phyloP scores from a whole-genome alignment of 192 early-diverging fungal genomes.

The Coemansia sp. region DNA sequence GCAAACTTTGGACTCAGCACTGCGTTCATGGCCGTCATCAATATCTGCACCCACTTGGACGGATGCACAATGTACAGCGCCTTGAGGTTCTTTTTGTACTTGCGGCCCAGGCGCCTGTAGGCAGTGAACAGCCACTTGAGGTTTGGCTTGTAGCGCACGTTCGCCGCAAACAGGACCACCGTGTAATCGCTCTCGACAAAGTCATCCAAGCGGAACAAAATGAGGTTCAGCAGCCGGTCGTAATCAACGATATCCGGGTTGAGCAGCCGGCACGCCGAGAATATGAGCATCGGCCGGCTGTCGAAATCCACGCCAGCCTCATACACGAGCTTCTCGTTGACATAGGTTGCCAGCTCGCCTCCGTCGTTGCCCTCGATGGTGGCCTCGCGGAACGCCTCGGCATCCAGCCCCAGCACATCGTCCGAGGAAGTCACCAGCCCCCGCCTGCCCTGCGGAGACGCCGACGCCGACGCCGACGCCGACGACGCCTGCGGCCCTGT shows the following conservation, averaged over 20 bases:
- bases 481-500: neutral
- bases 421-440: slow-evolving; percentile 41
- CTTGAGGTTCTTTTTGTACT: slow-evolving; percentile 95
- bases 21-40: slow-evolving; percentile 81
- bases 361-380: slow-evolving; percentile 52
- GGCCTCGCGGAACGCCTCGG: slow-evolving; percentile 50
- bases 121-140: slow-evolving; percentile 83
- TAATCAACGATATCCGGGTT: slow-evolving; percentile 79
- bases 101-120: slow-evolving; percentile 76
- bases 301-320: slow-evolving; percentile 77
- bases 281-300: slow-evolving; percentile 74
- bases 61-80: slow-evolving; percentile 89
- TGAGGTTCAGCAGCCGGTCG: slow-evolving; percentile 69
- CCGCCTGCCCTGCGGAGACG: slow-evolving; percentile 11
- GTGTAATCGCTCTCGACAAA: slow-evolving; percentile 91
- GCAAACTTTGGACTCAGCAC: slow-evolving; percentile 93
- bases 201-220: slow-evolving; percentile 63
- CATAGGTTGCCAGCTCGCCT: slow-evolving; percentile 49
- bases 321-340: slow-evolving; percentile 48
- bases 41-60: slow-evolving; percentile 73
- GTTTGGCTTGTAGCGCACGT: slow-evolving; percentile 70
- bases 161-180: slow-evolving; percentile 81
- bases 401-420: slow-evolving; percentile 47
- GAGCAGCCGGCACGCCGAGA: slow-evolving; percentile 84
- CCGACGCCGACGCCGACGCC: slow-evolving; percentile 1